Evolutionary conservation across 2,329 filamentous ascomycete species (phyloP), one percentile per base, ranked within the genome.

Genomic region (Akanthomyces uredinophilus): DNA sequence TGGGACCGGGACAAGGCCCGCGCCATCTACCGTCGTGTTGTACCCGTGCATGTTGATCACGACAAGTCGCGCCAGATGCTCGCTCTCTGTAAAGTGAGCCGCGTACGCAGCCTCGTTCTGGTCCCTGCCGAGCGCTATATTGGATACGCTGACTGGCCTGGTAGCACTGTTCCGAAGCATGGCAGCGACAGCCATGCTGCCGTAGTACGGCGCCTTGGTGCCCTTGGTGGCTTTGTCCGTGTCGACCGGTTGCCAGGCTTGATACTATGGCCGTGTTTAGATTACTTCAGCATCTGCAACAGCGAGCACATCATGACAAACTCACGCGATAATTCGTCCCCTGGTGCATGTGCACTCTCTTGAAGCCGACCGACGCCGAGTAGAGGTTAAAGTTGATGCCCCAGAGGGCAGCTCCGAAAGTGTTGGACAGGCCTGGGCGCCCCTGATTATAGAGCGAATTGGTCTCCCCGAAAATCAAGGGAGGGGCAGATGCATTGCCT

Each of bases 381-480:
- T 81, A 83, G 5, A 88, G 75, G 65, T 82, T 82, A 74, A 87
- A 88, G 71, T 88, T 85, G 13, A 87, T 68, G 29, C 78, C 83
- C 86, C 85, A 88, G n/a, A 88, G 81, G 6, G 86, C 85, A 13
- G 85, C 86, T 39, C 86, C 86, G 69, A 88, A 89, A 0, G 83
- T 78, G 72, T 88, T 86, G 35, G 83, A 87, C 20, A 88, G 74
- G 0, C 85, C 85, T 0, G 85, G 83, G 4, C 78, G 77, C 60
- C 85, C 86, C 73, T 88, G 76, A 70, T 85, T 83, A 71, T 83
- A 87, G 13, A 88, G 78, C 10, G 82, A 85, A 71, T 88, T 88
- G 51, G 80, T 78, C 73, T 88, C 84, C 63, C 83, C 83, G 1
- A 87, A 75, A 64, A 87, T 82, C 65, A 83, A 83, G 0, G 83